Percentiles rank a stretch among this genome's conserved stretches.
Evolutionary conservation across 23 red algal species (phyloP).

Genomic region (Gracilariopsis chorda): DNA sequence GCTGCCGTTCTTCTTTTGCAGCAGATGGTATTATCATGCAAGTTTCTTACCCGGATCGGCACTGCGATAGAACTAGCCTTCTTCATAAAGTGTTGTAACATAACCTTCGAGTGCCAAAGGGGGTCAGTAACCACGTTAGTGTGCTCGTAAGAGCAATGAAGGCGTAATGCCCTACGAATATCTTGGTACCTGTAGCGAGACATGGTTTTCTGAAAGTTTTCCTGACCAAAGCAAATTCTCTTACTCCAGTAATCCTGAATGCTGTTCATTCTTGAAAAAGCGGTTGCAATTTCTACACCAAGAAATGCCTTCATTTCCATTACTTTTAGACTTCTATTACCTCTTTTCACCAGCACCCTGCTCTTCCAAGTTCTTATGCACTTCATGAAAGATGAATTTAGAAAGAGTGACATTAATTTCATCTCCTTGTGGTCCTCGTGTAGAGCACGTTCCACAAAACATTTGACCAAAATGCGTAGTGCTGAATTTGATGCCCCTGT

Average conservation of each 20-base stretch:
- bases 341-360: too few species aligned
- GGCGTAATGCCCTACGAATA: neutral
- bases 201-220: neutral
- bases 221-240: neutral
- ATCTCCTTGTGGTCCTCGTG: too few species aligned
- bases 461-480: too few species aligned
- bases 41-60: neutral
- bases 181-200: neutral
- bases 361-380: too few species aligned
- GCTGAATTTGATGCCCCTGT: too few species aligned
- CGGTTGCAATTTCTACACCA: too few species aligned
- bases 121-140: neutral
- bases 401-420: too few species aligned
- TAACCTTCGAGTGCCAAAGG: neutral
- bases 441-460: too few species aligned
- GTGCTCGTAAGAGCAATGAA: neutral
- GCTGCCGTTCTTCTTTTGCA: neutral
- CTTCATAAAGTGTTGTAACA: neutral
- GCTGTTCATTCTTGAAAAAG: neutral
- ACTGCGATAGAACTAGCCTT: neutral
- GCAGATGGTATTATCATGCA: neutral
- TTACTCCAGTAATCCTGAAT: neutral
- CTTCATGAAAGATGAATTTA: too few species aligned
- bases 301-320: neutral
- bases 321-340: neutral